These are phyloP conservation scores for Cytospora chrysosperma DNA, from an alignment of 2,329 filamentous ascomycete genomes.

Conservation along the genomic window DNA sequence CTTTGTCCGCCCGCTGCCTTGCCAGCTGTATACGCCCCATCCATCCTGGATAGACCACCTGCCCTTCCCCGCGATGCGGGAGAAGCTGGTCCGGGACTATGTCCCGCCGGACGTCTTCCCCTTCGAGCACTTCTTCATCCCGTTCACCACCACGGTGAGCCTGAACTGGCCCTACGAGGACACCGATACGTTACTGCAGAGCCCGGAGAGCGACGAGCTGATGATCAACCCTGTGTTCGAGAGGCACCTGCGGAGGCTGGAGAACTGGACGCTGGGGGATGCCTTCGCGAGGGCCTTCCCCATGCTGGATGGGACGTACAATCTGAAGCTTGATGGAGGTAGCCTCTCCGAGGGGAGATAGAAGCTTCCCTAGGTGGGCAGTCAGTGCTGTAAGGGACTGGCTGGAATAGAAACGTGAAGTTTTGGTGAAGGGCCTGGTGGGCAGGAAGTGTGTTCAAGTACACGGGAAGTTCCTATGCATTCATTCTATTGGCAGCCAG, in stretches of 20 bases:
- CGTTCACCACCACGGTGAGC: constrained; percentile 72
- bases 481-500: background rate
- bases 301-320: constrained; percentile 45
- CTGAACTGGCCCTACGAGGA: constrained; percentile 85
- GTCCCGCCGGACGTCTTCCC: constrained; percentile 48
- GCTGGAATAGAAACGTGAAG: background rate
- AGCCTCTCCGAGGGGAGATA: background rate
- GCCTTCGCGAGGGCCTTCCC: constrained; percentile 68
- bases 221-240: constrained; percentile 87
- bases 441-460: background rate
- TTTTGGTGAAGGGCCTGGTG: background rate
- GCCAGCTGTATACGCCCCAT: constrained; percentile 67
- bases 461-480: background rate
- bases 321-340: constrained; percentile 32
- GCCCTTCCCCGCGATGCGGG: constrained; percentile 76
- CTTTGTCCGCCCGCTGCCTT: constrained; percentile 66
- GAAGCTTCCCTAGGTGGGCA: background rate
- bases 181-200: constrained; percentile 64
- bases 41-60: constrained; percentile 82
- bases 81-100: constrained; percentile 57
- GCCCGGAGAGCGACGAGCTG: constrained; percentile 60
- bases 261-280: constrained; percentile 79
- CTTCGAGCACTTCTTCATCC: constrained; percentile 82
- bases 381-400: background rate
- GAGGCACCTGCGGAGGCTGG: constrained; percentile 68